Conservation (phyloP, 2,329 filamentous ascomycete genomes). For the Acephala macrosclerotiorum region DNA sequence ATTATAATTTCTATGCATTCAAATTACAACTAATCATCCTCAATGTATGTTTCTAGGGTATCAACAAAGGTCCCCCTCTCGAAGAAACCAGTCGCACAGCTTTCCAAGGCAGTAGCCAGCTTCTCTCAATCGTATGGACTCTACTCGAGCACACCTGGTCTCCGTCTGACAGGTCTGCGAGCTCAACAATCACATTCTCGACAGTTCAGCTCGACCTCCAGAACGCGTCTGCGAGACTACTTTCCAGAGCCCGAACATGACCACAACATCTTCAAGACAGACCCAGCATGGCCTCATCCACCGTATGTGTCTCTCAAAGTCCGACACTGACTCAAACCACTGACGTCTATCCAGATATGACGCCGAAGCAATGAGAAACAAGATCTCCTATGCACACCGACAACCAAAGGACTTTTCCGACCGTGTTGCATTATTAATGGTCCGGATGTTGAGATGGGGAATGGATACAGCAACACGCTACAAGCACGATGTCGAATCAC, state of each 20-base stretch:
- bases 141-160: conserved; percentile 24
- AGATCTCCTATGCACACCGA: conserved; percentile 79
- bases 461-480: conserved; percentile 86
- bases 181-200: conserved; percentile 26
- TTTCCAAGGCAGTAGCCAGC: conserved; percentile 38
- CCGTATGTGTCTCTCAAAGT: conserved; percentile 31
- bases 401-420: conserved; percentile 77
- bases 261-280: conserved; percentile 62
- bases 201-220: conserved; percentile 40
- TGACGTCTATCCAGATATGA: conserved; percentile 63
- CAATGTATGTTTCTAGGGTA: conserved; percentile 40
- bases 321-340: neutral
- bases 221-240: conserved; percentile 38
- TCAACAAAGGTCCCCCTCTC: conserved; percentile 37
- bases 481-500: conserved; percentile 68
- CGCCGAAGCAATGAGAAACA: conserved; percentile 76
- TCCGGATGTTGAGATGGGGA: conserved; percentile 77
- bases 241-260: conserved; percentile 43
- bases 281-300: conserved; percentile 66
- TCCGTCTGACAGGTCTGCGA: conserved; percentile 25
- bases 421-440: conserved; percentile 77
- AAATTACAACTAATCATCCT: conserved; percentile 23
- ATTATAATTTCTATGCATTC: conserved; percentile 12
- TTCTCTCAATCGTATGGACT: conserved; percentile 35
- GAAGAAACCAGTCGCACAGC: conserved; percentile 37